Evolutionary conservation across 2,329 filamentous ascomycete species (phyloP).

Genomic region (Fusarium guadeloupense): DNA sequence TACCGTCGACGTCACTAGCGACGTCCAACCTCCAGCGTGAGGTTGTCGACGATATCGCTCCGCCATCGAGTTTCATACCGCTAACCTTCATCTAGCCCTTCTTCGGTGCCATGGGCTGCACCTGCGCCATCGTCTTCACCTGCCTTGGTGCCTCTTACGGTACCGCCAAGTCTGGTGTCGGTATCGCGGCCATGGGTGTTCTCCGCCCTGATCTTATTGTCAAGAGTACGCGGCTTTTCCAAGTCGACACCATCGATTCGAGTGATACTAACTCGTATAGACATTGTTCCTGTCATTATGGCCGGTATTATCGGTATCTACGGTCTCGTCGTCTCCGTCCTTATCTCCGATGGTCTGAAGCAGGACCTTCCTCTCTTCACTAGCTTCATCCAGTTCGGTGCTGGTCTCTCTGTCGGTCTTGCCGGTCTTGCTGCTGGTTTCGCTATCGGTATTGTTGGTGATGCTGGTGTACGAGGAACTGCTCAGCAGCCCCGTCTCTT

Average conservation of each 20-base stretch:
- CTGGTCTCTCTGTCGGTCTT: constrained; percentile 82
- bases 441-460: constrained; percentile 87
- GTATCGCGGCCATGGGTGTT: constrained; percentile 98
- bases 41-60: constrained; percentile 27
- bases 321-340: constrained; percentile 86
- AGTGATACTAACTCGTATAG: constrained; percentile 57
- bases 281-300: constrained; percentile 99
- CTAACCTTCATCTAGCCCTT: constrained; percentile 71
- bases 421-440: constrained; percentile 86
- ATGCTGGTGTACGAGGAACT: constrained; percentile 87
- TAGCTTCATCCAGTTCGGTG: constrained; percentile 86
- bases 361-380: constrained; percentile 80
- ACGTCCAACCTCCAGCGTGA: constrained; percentile 30
- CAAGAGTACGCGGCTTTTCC: constrained; percentile 78
- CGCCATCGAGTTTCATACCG: constrained; percentile 30
- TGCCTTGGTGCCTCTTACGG: constrained; percentile 97
- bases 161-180: constrained; percentile 98
- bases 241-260: background rate
- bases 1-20: constrained; percentile 46
- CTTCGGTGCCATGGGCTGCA: constrained; percentile 98
- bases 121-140: constrained; percentile 95
- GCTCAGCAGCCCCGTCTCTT: constrained; percentile 87
- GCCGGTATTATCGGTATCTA: constrained; percentile 99
- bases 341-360: constrained; percentile 82
- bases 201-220: constrained; percentile 97